Evolutionary conservation across 768 basidiomycete species (phyloP), one percentile per base, ranked within the genome.

Genomic region (Hygrophoropsis aurantiaca): DNA sequence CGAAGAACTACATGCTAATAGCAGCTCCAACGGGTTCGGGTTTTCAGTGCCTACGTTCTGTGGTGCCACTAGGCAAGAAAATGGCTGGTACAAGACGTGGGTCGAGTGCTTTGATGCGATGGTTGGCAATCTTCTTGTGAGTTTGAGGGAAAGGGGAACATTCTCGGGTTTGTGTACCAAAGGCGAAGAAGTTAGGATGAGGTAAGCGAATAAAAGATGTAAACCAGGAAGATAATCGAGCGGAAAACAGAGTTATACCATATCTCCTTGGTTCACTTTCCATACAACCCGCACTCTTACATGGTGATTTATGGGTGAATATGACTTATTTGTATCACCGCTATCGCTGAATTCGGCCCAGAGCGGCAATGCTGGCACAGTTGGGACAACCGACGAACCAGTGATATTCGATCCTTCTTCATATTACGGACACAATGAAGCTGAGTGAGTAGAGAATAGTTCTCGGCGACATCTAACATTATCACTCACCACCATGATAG

Each of bases 271-370:
- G 76, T 13, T 65, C 74, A 2, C 65, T 90, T 43, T 60, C 64
- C 10, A 73, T 88, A 24, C 64, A 79, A 34, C 89, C 89, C 2
- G 86, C 83, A 2, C 73, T 90, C 18, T 60, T 90, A 9, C 89
- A 91, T 52, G 89, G 89, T 1, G 89, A 90, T 59, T 72, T 90
- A 27, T 91, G 89, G 87, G 87, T 85, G 62, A 44, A 78, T 60
- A 25, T 18, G 38, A 9, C 8, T 18, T 30, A 26, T 19, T 30
- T 26, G 16, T 27, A 34, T 9, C 15, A 25, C 37, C 10, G 20
- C 35, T 13, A 16, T 34, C 41, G 8, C 11, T 20, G 23, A 40
- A 55, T 25, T 33, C 24, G 24, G 20, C 19, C 18, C 18, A 89
- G 88, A 86, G 82, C 48, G 87, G 88, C 6, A 90, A 90, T 59